Evolutionary conservation across 164 flowering plant species (phyloP).

Genomic region (Magnolia sinica): DNA sequence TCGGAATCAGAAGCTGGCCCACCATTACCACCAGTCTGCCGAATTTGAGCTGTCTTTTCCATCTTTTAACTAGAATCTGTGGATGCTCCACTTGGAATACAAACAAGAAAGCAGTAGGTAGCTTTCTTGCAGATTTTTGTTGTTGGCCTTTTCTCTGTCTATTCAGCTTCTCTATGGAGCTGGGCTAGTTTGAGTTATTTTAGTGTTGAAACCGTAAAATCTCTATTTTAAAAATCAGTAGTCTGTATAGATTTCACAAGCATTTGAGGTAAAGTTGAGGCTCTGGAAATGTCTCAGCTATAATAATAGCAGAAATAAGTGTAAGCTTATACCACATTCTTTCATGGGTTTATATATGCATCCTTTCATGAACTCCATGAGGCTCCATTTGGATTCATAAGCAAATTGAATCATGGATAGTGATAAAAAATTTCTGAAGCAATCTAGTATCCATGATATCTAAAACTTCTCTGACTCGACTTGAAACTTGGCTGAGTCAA

Average conservation of each 20-base stretch:
- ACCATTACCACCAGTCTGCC: not conserved
- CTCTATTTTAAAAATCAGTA: not conserved
- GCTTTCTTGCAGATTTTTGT: conserved; percentile 2
- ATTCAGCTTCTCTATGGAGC: not conserved
- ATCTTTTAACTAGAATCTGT: not conserved
- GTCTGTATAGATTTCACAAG: not conserved
- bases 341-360: too few relatives aligned
- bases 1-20: not conserved
- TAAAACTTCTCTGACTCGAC: too few relatives aligned
- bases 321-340: too few relatives aligned
- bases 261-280: not conserved
- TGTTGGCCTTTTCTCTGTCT: not conserved
- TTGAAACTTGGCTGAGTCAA: too few relatives aligned
- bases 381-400: too few relatives aligned
- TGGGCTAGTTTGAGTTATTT: not conserved
- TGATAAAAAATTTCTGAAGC: too few relatives aligned
- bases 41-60: not conserved
- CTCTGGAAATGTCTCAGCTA: too few relatives aligned
- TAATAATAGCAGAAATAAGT: too few relatives aligned
- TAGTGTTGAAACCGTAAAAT: not conserved
- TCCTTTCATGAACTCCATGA: too few relatives aligned
- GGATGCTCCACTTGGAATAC: not conserved
- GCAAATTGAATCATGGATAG: too few relatives aligned
- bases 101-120: conserved; percentile 8
- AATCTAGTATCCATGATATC: too few relatives aligned